Conservation (phyloP, 2,329 filamentous ascomycete species). For the Pyrenochaeta sp. region DNA sequence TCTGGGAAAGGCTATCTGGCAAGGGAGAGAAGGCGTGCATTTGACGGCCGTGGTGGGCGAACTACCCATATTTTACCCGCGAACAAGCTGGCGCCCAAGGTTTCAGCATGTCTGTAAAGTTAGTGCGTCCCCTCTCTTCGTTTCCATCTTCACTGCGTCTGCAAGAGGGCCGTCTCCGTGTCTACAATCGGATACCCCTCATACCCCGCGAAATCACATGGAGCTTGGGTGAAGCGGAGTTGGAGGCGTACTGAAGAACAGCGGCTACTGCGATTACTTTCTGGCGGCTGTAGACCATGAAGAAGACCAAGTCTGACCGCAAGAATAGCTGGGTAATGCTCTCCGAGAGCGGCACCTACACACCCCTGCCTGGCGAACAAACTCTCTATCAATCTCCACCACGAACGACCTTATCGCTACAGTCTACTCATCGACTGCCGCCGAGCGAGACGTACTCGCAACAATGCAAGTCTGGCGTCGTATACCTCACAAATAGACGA, state of each 20-base stretch:
- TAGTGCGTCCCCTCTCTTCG: constrained; percentile 29
- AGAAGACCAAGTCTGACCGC: constrained; percentile 40
- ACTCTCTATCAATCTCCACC: constrained; percentile 81
- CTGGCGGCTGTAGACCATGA: constrained; percentile 21
- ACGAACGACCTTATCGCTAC: constrained; percentile 77
- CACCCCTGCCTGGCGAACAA: constrained; percentile 83
- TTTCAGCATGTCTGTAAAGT: constrained; percentile 51
- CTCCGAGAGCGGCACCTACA: constrained; percentile 73
- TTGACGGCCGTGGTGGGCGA: constrained; percentile 21
- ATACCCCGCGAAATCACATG: constrained; percentile 13
- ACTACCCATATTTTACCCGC: constrained; percentile 27
- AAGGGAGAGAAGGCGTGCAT: constrained; percentile 28
- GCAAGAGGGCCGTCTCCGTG: constrained; percentile 1
- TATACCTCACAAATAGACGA: constrained; percentile 85
- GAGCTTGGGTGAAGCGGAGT: constrained; percentile 7
- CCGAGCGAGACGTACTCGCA: constrained; percentile 70
- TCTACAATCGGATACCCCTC: constrained; percentile 9
- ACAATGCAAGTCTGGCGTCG: constrained; percentile 76
- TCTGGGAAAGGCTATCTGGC: constrained; percentile 5
- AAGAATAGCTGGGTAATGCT: constrained; percentile 88
- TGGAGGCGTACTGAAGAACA: background rate
- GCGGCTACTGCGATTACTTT: constrained; percentile 8
- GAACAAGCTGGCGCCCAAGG: constrained; percentile 27
- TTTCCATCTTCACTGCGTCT: background rate
- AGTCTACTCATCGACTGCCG: constrained; percentile 71